Conservation (phyloP, 352 stramenopile species). For the Pythium phragmitis region DNA sequence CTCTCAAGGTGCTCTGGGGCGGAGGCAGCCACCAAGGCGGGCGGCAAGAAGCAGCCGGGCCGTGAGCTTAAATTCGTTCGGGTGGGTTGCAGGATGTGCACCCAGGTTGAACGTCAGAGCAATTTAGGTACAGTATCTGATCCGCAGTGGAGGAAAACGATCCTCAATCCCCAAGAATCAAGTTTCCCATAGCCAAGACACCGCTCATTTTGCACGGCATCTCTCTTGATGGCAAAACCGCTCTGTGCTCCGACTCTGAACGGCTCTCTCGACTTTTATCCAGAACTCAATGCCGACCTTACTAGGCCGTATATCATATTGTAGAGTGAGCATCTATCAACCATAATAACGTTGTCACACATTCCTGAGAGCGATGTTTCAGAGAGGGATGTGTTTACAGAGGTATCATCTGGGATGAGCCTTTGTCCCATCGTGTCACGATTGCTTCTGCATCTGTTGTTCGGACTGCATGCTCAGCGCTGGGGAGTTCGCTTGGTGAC, state of each 20-base stretch:
- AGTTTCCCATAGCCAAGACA: too few species aligned
- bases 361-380: too few species aligned
- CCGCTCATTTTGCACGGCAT: background rate
- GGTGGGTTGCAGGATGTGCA: too few species aligned
- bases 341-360: too few species aligned
- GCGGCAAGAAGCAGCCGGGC: background rate
- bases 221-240: background rate
- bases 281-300: background rate
- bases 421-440: constrained; percentile 14
- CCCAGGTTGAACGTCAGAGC: too few species aligned
- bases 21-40: background rate
- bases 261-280: constrained; percentile 11
- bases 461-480: background rate
- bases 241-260: constrained; percentile 19
- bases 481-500: background rate
- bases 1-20: constrained; percentile 13
- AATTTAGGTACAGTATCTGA: too few species aligned
- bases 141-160: too few species aligned
- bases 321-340: too few species aligned
- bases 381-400: background rate
- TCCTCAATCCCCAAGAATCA: too few species aligned
- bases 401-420: background rate
- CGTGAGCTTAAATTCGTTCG: background rate
- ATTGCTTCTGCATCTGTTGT: constrained; percentile 21
- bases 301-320: background rate